phyloP scores from a whole-genome alignment of 2,329 filamentous ascomycete species.

The Chlorencoelia australis region DNA sequence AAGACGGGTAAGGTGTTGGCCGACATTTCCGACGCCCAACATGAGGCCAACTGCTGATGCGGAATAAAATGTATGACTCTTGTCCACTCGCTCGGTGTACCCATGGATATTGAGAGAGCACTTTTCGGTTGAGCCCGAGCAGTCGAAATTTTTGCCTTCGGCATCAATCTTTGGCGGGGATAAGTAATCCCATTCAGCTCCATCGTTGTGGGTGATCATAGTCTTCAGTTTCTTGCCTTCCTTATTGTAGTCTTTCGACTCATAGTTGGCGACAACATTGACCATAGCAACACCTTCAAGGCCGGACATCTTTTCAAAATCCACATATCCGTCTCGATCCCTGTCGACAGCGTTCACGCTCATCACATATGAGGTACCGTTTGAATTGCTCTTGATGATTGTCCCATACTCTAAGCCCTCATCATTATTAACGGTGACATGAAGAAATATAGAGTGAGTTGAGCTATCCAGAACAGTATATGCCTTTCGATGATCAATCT shows the following conservation, averaged over 20 bases:
- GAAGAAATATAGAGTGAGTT: constrained; percentile 87
- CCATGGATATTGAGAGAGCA: constrained; percentile 91
- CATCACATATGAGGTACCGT: constrained; percentile 88
- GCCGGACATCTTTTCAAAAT: constrained; percentile 92
- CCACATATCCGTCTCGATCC: constrained; percentile 67
- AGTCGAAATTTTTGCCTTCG: constrained; percentile 62
- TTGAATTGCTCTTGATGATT: constrained; percentile 97
- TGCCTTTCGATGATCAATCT: constrained; percentile 64
- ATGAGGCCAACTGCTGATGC: constrained; percentile 81
- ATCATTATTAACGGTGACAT: constrained; percentile 68
- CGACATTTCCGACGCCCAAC: constrained; percentile 88
- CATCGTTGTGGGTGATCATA: constrained; percentile 94
- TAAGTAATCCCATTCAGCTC: constrained; percentile 73
- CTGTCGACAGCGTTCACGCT: constrained; percentile 76
- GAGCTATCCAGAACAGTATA: constrained; percentile 95
- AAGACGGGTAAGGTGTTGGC: constrained; percentile 33
- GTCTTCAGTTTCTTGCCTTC: constrained; percentile 74
- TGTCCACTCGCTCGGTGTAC: constrained; percentile 82
- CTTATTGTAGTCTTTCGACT: constrained; percentile 43
- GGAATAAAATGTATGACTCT: constrained; percentile 78
- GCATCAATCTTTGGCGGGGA: constrained; percentile 60
- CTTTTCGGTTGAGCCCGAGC: constrained; percentile 51
- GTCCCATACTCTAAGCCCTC: constrained; percentile 64
- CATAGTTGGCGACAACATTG: constrained; percentile 71
- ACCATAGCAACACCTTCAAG: constrained; percentile 84